phyloP scores from a whole-genome alignment of 2,329 filamentous ascomycete genomes.

The Akanthomyces dipterigenus region DNA sequence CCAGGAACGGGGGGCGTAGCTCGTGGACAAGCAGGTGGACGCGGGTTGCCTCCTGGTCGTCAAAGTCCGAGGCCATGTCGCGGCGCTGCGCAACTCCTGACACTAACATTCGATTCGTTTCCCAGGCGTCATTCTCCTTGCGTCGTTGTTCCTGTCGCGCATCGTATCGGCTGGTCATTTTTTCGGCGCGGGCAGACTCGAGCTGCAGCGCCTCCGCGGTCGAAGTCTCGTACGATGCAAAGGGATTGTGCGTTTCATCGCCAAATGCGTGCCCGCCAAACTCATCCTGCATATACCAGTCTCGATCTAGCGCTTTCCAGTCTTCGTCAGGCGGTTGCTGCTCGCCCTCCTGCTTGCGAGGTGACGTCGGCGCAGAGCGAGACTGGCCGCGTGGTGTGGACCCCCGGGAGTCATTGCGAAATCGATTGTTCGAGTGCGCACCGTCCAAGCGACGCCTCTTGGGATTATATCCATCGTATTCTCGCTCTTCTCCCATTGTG shows the following conservation, averaged over 20 bases:
- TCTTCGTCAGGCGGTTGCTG: slow-evolving; percentile 63
- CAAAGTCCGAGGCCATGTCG: slow-evolving; percentile 75
- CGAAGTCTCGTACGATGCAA: slow-evolving; percentile 67
- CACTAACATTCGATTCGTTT: slow-evolving; percentile 96
- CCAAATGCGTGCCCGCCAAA: slow-evolving; percentile 75
- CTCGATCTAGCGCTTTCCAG: slow-evolving; percentile 70
- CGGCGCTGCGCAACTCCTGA: slow-evolving; percentile 89
- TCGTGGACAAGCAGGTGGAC: slow-evolving; percentile 92
- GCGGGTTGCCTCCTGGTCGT: slow-evolving; percentile 84
- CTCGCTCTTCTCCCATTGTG: slow-evolving; percentile 29
- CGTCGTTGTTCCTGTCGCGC: slow-evolving; percentile 77
- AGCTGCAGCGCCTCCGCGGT: slow-evolving; percentile 72
- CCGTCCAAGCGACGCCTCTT: slow-evolving; percentile 33
- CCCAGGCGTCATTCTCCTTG: slow-evolving; percentile 95
- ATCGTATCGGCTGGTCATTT: slow-evolving; percentile 64
- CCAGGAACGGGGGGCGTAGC: slow-evolving; percentile 85
- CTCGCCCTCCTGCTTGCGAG: slow-evolving; percentile 33
- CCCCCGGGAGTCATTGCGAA: slow-evolving; percentile 26
- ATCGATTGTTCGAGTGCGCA: slow-evolving; percentile 21
- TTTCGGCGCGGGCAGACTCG: slow-evolving; percentile 69
- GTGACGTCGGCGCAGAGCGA: slow-evolving; percentile 35
- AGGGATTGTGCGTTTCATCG: slow-evolving; percentile 89
- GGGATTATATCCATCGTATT: slow-evolving; percentile 32
- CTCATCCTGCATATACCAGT: slow-evolving; percentile 90
- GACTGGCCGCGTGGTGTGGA: slow-evolving; percentile 30